Evolutionary conservation across 1,139 yeast species (phyloP), one percentile per base, ranked within the genome.

Genomic region (Zygosaccharomyces sapae): DNA sequence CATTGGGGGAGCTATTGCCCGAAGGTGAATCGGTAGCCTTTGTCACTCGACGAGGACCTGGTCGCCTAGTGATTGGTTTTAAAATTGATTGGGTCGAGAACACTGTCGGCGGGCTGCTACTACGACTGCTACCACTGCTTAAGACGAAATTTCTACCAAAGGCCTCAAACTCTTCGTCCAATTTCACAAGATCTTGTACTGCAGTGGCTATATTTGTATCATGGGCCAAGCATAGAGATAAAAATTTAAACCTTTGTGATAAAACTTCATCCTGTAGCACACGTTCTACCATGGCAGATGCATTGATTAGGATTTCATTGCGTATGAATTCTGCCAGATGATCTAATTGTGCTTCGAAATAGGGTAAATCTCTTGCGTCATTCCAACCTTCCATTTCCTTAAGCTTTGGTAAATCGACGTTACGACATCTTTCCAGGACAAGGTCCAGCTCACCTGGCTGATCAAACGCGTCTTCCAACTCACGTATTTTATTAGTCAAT

Each of bases 331-430:
- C 77, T 35, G 71, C 72, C 35, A 82, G 60, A 25, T 72, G 62
- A 1, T 66, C 63, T 2, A 80, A 58, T 37, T 70, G 63, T 4
- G 63, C 59, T n/a, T 75, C 72, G 49, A 75, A 78, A 1, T 72
- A 52, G 0, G 59, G 47, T 1, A 75, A 67, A 59, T 78, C 77
- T 35, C 62, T 56, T 1, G 48, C 31, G 0, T 68, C 70, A 9
- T 68, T 55, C 89, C 90, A 84, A 3, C 75, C 70, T 38, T 79
- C 83, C 53, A 73, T 64, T 47, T 80, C 82, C 41, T 69, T 61
- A 16, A 83, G 62, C 46, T 73, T 70, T 33, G 67, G 67, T 29
- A 77, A 58, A 2, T 76, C 72, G 5, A 45, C 72, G 71, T 34
- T 36, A 39, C 39, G 41, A 36, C 46, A n/a, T n/a, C 63, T 61